A percentile compares a stretch with the other conserved stretches of the same genome.
Evolutionary conservation across 495 filamentous ascomycete species (phyloP).

Genomic region (Extremus antarcticus): DNA sequence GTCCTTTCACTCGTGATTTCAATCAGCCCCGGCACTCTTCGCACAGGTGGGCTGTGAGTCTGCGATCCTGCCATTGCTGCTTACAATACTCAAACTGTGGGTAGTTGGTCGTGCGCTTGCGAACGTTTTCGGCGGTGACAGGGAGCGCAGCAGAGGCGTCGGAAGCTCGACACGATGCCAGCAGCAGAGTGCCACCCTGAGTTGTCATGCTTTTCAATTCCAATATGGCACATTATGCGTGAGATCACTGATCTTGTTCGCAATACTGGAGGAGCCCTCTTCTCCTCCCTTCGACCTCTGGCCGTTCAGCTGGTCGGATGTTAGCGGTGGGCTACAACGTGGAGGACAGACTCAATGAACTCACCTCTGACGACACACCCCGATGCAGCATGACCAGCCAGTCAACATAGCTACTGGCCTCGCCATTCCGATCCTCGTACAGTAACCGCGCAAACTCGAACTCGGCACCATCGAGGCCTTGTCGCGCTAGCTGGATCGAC

Average conservation of each 20-base stretch:
- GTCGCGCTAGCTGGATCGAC: slow-evolving; percentile 80
- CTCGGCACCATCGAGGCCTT: slow-evolving; percentile 90
- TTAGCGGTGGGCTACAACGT: neutral
- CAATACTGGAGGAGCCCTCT: slow-evolving; percentile 1
- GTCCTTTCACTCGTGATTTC: no score
- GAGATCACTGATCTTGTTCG: slow-evolving; percentile 9
- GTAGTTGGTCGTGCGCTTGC: no score
- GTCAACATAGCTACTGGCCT: slow-evolving; percentile 95
- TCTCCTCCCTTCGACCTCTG: slow-evolving; percentile 17
- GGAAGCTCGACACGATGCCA: no score
- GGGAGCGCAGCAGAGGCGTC: no score
- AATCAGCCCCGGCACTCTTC: no score
- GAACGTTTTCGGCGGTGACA: no score
- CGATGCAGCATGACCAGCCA: slow-evolving; percentile 96
- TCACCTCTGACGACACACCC: slow-evolving; percentile 16
- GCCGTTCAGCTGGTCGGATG: slow-evolving; percentile 11
- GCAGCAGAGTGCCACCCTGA: no score
- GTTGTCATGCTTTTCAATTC: neutral
- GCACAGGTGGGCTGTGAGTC: no score
- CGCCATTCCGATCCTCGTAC: slow-evolving; percentile 92
- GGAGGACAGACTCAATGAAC: neutral
- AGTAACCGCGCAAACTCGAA: slow-evolving; percentile 89
- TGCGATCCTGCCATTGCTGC: no score
- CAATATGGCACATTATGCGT: slow-evolving; percentile 10
- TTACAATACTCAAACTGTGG: no score